Base-by-base conservation (phyloP, 257 asterid species). In the Jaltomata sinuosa region DNA sequence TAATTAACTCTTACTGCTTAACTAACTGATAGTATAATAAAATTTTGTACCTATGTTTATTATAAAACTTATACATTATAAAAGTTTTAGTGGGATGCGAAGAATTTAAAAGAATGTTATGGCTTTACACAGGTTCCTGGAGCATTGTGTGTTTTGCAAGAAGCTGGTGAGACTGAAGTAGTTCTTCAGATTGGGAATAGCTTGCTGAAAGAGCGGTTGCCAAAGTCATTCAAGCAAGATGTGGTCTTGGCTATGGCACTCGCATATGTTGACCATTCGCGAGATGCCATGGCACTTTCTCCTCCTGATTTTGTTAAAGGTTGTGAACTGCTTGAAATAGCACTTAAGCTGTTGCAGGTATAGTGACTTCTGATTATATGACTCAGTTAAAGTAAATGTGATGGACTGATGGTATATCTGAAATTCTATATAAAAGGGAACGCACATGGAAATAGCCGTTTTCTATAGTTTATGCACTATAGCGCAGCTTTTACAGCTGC, bases 161-260 rank as follows among this genome's bases (percentile, higher is more conserved):
- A 97, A 84, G 89, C 98, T 45, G 99, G 99, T 84, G 98, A 97
- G 87, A 87, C 95, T 7, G 97, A 95, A 54, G 67, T 97, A 85
- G 99, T 93, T 84, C 92, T 97, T 90, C 94, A 91, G 87, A 93
- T 97, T 87, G 98, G 98, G 57, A 97, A 88, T 85, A 90, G 90
- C 86, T 90, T 97, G 93, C 84, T 97, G 88, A 94, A 91, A 85
- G 98, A 97, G 91, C 90, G 97, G 89, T 86, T 97, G 83, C 97
- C 97, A 8, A 97, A 97, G 90, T 88, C 97, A 53, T 95, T 94
- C 88, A 97, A 97, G 90, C 99, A 97, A 91, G 99, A 97, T 72
- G 90, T 97, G 79, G 91, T 97, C 85, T 88, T 97, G 90, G 94
- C 98, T 32, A 89, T 94, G 95, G 94, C 99, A 16, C 99, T 97